Evolutionary conservation across 208 protist species (phyloP), one percentile per base, ranked within the genome.

Genomic region (Trypanosoma caninum): DNA sequence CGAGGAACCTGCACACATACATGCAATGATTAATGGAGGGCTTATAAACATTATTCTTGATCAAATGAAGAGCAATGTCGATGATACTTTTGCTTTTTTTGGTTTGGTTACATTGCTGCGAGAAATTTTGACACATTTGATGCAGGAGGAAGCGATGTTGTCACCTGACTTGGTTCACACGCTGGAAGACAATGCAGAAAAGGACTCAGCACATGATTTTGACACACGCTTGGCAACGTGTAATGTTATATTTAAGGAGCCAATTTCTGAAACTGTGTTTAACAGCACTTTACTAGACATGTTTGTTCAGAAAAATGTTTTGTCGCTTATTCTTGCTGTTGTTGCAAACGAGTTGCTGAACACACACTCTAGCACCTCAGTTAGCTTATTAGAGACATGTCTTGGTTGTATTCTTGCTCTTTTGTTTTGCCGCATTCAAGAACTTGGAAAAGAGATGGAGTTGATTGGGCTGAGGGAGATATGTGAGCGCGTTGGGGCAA

Each of bases 1-100:
- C 22, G 20, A 53, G 7, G 52, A 78, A 41, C 52, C 53, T n/a
- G 41, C 66, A 38, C 41, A 65, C 50, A 61, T 77, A 22, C 72
- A 69, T 22, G 48, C 67, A 9, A 73, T 85, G 38, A 37, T 83
- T 18, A 52, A 65, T 20, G 74, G 82, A 33, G 80, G 75, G n/a
- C 52, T 88, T 33, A 52, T 69, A 8, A 23, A 55, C 8, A 58
- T 82, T 57, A 56, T 86, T 53, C 45, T 89, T 14, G 64, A 70
- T 22, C 46, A 73, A 13, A 41, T 84, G 46, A 65, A 64, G 18
- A 59, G 77, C 14, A 77, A 79, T 72, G 59, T 11, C 3, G 56
- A 70, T 11, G 72, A 82, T 33, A 8, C 18, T 11, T 60, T 62
- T 42, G 40, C 50, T 8, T 72, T 79, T 42, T 22, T 54, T 23